These are phyloP conservation scores for Argentina anserina DNA, from an alignment of 306 rosid genomes.

Conservation along the genomic window DNA sequence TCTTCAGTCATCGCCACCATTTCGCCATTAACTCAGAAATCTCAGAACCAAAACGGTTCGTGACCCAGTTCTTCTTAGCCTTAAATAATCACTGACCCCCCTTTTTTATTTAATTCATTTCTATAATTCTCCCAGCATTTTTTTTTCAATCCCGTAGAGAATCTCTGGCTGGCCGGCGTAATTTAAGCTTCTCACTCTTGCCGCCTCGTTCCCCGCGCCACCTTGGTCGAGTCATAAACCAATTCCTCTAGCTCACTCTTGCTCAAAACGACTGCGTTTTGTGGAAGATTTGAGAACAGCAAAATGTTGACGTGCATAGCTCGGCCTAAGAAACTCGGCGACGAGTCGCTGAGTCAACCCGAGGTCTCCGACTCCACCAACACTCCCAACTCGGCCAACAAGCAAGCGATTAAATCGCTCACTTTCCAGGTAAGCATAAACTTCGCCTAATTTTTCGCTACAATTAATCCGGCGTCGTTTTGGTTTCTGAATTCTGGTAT, in stretches of 20 bases:
- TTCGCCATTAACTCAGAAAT: not conserved
- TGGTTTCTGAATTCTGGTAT: not conserved
- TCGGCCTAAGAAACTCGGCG: slow-evolving; percentile 80
- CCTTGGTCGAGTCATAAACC: no score
- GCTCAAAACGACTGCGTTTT: not conserved
- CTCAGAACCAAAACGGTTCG: not conserved
- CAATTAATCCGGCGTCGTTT: not conserved
- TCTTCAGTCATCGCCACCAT: not conserved
- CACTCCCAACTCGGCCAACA: slow-evolving; percentile 30
- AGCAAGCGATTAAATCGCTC: slow-evolving; percentile 63
- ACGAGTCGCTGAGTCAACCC: slow-evolving; percentile 53
- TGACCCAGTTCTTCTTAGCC: not conserved
- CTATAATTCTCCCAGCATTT: no score
- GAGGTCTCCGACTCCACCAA: slow-evolving; percentile 57
- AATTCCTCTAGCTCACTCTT: not conserved
- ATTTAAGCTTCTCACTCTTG: slow-evolving; percentile 13
- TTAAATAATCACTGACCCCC: not conserved
- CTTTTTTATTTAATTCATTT: not conserved
- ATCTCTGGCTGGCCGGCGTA: slow-evolving; percentile 4
- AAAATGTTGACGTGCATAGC: slow-evolving; percentile 87
- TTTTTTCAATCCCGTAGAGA: slow-evolving; percentile 34
- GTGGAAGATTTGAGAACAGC: not conserved
- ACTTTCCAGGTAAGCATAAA: slow-evolving; percentile 59
- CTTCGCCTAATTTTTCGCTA: fast-evolving
- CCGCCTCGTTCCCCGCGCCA: slow-evolving; percentile 23